Conservation (phyloP, 371 early-diverging fungal genomes). For the Mortierella sp. region DNA sequence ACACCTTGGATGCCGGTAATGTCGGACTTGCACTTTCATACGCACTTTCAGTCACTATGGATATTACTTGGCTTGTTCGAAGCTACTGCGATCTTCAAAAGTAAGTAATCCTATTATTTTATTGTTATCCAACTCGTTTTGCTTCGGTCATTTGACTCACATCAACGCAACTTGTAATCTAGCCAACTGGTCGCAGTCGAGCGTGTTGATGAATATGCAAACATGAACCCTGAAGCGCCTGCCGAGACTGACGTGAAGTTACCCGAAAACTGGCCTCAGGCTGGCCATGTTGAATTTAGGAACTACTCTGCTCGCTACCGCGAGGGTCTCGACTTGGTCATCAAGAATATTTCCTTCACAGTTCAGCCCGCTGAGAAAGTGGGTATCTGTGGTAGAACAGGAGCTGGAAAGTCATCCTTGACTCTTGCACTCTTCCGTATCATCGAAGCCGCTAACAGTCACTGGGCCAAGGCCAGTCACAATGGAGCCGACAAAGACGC, state of each 20-base stretch:
- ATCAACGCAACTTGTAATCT: neutral
- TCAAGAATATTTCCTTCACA: slow-evolving; percentile 66
- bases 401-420: slow-evolving; percentile 77
- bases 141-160: neutral
- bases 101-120: neutral
- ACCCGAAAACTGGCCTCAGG: slow-evolving; percentile 65
- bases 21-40: slow-evolving; percentile 88
- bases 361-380: slow-evolving; percentile 64
- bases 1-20: slow-evolving; percentile 57
- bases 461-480: slow-evolving; percentile 35
- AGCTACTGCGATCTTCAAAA: slow-evolving; percentile 63
- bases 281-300: slow-evolving; percentile 68
- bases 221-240: slow-evolving; percentile 70
- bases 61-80: slow-evolving; percentile 62
- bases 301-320: slow-evolving; percentile 58
- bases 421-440: slow-evolving; percentile 49
- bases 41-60: slow-evolving; percentile 81
- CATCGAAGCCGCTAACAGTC: slow-evolving; percentile 64
- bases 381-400: slow-evolving; percentile 72
- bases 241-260: slow-evolving; percentile 34
- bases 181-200: slow-evolving; percentile 68
- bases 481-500: slow-evolving; percentile 21
- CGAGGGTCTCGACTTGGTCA: slow-evolving; percentile 67
- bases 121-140: neutral
- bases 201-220: slow-evolving; percentile 72